Evolutionary conservation across 345 rosid species (phyloP).

Genomic region (Psidium friedrichsthalianum): DNA sequence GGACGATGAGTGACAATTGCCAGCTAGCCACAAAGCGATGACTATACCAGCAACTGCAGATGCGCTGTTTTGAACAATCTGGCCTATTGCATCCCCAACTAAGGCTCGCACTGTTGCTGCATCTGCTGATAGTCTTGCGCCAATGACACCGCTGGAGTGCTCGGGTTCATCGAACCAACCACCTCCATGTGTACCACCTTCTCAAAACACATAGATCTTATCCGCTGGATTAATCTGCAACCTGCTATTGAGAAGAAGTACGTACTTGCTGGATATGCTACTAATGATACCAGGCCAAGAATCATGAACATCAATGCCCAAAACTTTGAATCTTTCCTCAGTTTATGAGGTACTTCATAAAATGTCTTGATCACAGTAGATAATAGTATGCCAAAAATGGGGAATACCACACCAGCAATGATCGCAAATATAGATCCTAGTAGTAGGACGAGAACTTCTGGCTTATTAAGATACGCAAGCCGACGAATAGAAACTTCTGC

Average conservation of each 20-base stretch:
- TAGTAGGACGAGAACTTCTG: constrained; percentile 58
- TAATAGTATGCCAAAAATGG: constrained; percentile 45
- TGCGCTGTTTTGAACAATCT: constrained; percentile 45
- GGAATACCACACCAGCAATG: constrained; percentile 45
- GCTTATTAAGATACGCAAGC: constrained; percentile 65
- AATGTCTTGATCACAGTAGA: constrained; percentile 45
- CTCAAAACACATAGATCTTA: constrained; percentile 69
- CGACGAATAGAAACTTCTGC: constrained; percentile 42
- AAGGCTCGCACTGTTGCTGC: constrained; percentile 63
- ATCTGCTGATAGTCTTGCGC: constrained; percentile 85
- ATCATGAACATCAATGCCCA: constrained; percentile 54
- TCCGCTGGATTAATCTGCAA: constrained; percentile 46
- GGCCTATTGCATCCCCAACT: constrained; percentile 71
- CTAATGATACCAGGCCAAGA: constrained; percentile 47
- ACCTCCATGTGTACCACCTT: constrained; percentile 82
- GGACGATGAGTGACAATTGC: constrained; percentile 52
- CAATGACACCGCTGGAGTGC: constrained; percentile 74
- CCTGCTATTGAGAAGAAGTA: constrained; percentile 60
- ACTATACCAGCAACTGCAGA: constrained; percentile 52
- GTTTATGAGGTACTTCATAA: constrained; percentile 42
- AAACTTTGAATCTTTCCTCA: constrained; percentile 52
- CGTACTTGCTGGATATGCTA: constrained; percentile 31
- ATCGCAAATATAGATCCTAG: constrained; percentile 45
- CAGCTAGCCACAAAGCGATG: constrained; percentile 63
- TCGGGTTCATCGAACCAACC: constrained; percentile 75